A percentile compares a stretch with the other conserved stretches of the same genome.
phyloP scores from a whole-genome alignment of 345 rosid genomes.

The Turnera subulata region DNA sequence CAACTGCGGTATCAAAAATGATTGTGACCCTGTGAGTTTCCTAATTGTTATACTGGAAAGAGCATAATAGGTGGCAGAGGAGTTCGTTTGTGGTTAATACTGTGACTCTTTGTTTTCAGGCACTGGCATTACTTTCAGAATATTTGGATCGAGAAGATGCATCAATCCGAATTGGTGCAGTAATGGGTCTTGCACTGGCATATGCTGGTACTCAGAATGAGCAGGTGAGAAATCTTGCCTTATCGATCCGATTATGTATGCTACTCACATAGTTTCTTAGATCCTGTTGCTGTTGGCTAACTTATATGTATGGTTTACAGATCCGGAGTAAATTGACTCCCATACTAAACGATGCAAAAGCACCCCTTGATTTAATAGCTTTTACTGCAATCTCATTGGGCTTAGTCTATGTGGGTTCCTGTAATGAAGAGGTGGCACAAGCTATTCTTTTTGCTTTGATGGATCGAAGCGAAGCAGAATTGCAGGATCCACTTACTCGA shows the following conservation, averaged over 20 bases:
- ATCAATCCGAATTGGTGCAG: slow-evolving; percentile 80
- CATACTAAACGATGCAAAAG: slow-evolving; percentile 63
- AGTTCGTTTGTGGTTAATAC: slow-evolving; percentile 13
- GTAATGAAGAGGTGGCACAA: slow-evolving; percentile 94
- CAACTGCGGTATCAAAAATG: slow-evolving; percentile 74
- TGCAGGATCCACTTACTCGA: slow-evolving; percentile 74
- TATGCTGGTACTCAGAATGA: slow-evolving; percentile 90
- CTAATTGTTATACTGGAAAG: not conserved
- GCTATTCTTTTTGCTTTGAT: slow-evolving; percentile 80
- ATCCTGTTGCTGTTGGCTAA: not conserved
- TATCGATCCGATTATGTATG: not conserved
- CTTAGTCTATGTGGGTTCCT: slow-evolving; percentile 84
- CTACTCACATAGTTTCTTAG: not conserved
- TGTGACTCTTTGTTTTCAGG: slow-evolving; percentile 46
- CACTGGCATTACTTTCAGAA: slow-evolving; percentile 77
- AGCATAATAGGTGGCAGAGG: not conserved
- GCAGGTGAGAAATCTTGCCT: slow-evolving; percentile 33
- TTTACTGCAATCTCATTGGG: slow-evolving; percentile 91
- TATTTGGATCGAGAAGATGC: slow-evolving; percentile 69
- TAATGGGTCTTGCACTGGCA: slow-evolving; percentile 92
- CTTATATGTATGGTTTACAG: slow-evolving; percentile 34
- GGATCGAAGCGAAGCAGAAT: slow-evolving; percentile 81
- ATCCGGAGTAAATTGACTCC: slow-evolving; percentile 56
- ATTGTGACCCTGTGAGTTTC: slow-evolving; percentile 86
- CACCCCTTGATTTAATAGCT: slow-evolving; percentile 79